These are phyloP conservation scores for Clonostachys byssicola DNA, from an alignment of 2,329 filamentous ascomycete species.

Conservation along the genomic window DNA sequence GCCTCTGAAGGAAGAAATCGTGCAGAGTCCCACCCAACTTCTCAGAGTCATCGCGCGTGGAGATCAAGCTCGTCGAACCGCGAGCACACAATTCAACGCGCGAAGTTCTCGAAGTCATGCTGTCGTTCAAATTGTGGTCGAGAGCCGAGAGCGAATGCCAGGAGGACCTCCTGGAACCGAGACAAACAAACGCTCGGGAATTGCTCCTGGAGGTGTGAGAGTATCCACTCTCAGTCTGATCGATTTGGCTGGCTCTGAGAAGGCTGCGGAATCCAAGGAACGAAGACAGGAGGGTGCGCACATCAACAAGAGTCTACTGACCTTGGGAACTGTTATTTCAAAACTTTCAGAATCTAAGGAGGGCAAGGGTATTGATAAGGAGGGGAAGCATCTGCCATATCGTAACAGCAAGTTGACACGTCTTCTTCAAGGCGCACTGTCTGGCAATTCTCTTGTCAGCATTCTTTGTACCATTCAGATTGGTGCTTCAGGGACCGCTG, in stretches of 20 bases:
- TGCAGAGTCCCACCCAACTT: constrained; percentile 94
- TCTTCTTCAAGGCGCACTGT: constrained; percentile 85
- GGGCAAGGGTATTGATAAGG: constrained; percentile 68
- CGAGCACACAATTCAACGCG: constrained; percentile 95
- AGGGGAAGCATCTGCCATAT: constrained; percentile 91
- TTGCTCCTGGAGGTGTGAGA: constrained; percentile 82
- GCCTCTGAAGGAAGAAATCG: constrained; percentile 95
- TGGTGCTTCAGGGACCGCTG: constrained; percentile 69
- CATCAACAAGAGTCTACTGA: constrained; percentile 97
- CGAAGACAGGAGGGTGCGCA: constrained; percentile 91
- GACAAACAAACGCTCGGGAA: constrained; percentile 63
- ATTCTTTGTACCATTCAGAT: constrained; percentile 97
- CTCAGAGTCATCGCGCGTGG: constrained; percentile 91
- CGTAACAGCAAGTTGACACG: constrained; percentile 96
- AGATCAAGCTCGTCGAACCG: constrained; percentile 83
- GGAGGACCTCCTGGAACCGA: constrained; percentile 29
- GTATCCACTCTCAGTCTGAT: constrained; percentile 95
- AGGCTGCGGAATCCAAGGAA: constrained; percentile 93
- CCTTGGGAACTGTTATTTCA: constrained; percentile 90
- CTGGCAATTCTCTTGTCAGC: constrained; percentile 90
- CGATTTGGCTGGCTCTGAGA: constrained; percentile 92
- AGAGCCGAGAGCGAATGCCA: constrained; percentile 83
- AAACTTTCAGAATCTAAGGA: constrained; percentile 84
- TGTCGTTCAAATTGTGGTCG: constrained; percentile 97
- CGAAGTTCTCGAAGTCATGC: constrained; percentile 97